Base-by-base conservation (phyloP, 805 yeast genomes). In the Lachancea cidri region DNA sequence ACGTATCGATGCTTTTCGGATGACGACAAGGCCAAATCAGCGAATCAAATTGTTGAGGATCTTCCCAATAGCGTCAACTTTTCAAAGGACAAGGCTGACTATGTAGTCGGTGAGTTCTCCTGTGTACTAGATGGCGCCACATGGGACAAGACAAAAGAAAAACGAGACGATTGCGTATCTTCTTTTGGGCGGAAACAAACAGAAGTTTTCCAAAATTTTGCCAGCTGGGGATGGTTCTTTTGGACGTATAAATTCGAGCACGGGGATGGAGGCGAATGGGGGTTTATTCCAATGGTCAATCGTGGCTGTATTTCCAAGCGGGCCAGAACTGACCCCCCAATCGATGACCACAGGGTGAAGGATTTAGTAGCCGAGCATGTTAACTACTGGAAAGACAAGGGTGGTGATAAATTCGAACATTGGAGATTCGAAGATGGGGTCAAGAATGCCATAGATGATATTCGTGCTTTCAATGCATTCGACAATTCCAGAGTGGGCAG, bases 191-290 rank as follows among this genome's bases (percentile, higher is more conserved):
- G 67, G 15, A 60, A 58, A n/a, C 81, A 86, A 58, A 48, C 62
- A 4, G 54, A 63, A 2, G 47, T 74, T 4, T 76, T 84, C 54
- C 55, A 59, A 4, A 52, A 73, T 29, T 64, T 82, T 27, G 81
- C 91, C 1, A 60, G 70, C 7, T 73, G 78, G 42, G 98, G 98
- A 0, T 72, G 76, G 44, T 89, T 73, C 62, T 91, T 93, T 64
- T 91, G 98, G 98, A 85, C 96, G 2, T 84, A 67, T 60, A 86
- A 87, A 64, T 89, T 89, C 57, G 77, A 83, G 57, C 71, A 79
- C 43, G 97, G 97, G 2, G 83, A 81, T 55, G 97, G 97, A 33
- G 98, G 98, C 13, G 97, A 87, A 65, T 91, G 98, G 98, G 97
- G 93, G 37, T 82, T 86, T 64, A 71, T 73, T 17, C 84, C 87